Conservation (phyloP, 352 stramenopile species). For the Phytophthora citrophthora region DNA sequence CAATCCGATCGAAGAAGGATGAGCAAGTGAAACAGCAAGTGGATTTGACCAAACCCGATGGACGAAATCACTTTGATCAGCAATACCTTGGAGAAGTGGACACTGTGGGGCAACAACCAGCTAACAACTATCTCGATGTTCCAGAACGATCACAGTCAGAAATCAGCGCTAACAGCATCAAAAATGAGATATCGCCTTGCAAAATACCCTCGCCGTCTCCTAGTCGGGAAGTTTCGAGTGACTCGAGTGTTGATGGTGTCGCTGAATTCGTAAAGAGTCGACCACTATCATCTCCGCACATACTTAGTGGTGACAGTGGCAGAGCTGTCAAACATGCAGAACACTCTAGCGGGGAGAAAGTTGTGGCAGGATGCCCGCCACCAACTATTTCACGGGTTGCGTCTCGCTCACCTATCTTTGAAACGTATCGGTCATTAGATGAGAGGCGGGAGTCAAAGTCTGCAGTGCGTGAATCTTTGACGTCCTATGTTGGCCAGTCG, state of each 20-base stretch:
- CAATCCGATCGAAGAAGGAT: slow-evolving; percentile 4
- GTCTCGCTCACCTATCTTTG: not conserved
- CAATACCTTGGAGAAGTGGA: not conserved
- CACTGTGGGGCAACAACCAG: not conserved
- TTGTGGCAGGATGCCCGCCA: not conserved
- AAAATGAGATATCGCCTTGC: not conserved
- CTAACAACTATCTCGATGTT: not conserved
- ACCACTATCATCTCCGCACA: not conserved
- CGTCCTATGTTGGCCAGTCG: not conserved
- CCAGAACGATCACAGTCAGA: too few relatives aligned
- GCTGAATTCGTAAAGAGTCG: not conserved
- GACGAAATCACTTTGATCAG: not conserved
- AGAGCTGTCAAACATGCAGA: not conserved
- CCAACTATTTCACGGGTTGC: not conserved
- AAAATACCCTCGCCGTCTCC: not conserved
- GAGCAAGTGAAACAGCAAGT: not conserved
- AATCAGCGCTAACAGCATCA: not conserved
- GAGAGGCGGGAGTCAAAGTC: not conserved
- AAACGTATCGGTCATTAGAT: not conserved
- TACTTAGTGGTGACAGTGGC: too few relatives aligned
- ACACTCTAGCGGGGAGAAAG: not conserved
- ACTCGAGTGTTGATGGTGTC: not conserved
- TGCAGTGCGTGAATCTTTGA: not conserved
- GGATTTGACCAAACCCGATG: not conserved
- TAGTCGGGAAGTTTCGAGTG: not conserved